These are phyloP conservation scores for Emydomyces testavorans DNA, from an alignment of 2,329 filamentous ascomycete genomes.

Conservation along the genomic window DNA sequence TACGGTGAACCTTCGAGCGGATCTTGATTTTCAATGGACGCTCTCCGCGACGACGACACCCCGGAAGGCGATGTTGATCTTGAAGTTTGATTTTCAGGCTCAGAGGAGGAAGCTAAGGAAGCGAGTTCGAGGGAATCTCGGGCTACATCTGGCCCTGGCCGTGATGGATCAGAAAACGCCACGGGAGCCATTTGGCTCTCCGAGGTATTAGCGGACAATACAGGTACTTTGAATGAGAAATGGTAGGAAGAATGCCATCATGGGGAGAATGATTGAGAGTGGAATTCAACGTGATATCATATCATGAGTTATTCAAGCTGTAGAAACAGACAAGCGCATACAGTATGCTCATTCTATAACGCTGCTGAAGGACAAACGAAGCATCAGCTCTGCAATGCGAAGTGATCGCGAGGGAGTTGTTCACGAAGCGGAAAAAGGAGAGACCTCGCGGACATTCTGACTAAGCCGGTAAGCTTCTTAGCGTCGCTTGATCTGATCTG, in stretches of 20 bases:
- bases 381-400: too few relatives aligned
- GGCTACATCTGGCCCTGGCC: slow-evolving; percentile 17
- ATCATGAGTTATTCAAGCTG: too few relatives aligned
- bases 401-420: too few relatives aligned
- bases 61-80: slow-evolving; percentile 67
- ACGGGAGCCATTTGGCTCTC: slow-evolving; percentile 26
- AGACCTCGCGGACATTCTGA: too few relatives aligned
- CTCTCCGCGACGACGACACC: slow-evolving; percentile 78
- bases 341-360: background rate
- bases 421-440: too few relatives aligned
- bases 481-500: background rate
- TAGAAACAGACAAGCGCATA: too few relatives aligned
- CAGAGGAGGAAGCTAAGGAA: slow-evolving; percentile 77
- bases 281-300: too few relatives aligned
- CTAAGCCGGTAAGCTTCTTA: slow-evolving; percentile 3
- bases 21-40: slow-evolving; percentile 81
- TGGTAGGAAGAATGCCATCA: background rate
- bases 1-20: slow-evolving; percentile 46
- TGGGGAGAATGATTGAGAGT: too few relatives aligned
- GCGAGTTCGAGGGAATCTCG: slow-evolving; percentile 95
- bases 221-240: background rate
- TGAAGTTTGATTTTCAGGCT: slow-evolving; percentile 52
- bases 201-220: background rate
- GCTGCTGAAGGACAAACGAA: too few relatives aligned
- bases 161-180: slow-evolving; percentile 23